phyloP scores from a whole-genome alignment of 2,329 filamentous ascomycete species.

The Aspergillus caelatus region DNA sequence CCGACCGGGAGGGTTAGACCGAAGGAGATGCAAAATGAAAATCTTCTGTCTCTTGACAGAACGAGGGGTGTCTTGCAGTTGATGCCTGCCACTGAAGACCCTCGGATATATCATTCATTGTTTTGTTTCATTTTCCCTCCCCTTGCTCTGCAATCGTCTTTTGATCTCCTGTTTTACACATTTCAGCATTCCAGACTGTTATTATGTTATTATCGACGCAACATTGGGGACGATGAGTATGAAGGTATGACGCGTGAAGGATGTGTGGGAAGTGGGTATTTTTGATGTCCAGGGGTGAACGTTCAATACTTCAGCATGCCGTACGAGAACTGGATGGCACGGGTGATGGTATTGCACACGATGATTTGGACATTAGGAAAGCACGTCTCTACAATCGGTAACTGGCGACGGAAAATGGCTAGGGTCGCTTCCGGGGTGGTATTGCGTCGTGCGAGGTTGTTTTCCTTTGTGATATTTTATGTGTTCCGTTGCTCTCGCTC shows the following conservation, averaged over 20 bases:
- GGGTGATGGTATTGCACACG: constrained; percentile 8
- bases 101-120: constrained; percentile 22
- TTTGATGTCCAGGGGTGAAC: constrained; percentile 12
- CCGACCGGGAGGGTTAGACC: constrained; percentile 28
- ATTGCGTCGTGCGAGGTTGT: constrained; percentile 40
- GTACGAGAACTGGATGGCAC: constrained; percentile 14
- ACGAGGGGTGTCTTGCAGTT: constrained; percentile 22
- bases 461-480: constrained; percentile 19
- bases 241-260: constrained; percentile 27
- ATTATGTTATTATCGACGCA: constrained; percentile 31
- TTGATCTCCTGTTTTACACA: constrained; percentile 13
- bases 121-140: constrained; percentile 16
- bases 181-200: constrained; percentile 17
- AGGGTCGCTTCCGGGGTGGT: constrained; percentile 53
- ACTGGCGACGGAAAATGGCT: constrained; percentile 48
- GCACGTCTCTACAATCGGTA: constrained; percentile 20
- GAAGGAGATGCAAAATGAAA: constrained; percentile 38
- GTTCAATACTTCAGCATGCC: constrained; percentile 18
- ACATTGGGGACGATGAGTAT: constrained; percentile 27
- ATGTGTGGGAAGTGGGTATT: constrained; percentile 23
- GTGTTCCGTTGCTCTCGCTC: constrained; percentile 17
- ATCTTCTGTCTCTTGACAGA: constrained; percentile 27
- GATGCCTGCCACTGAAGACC: constrained; percentile 22
- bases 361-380: constrained; percentile 13
- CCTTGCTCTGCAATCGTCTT: constrained; percentile 16